These are phyloP conservation scores for Salicornia ramosissima DNA, from an alignment of 148 eudicot species.

Conservation along the genomic window DNA sequence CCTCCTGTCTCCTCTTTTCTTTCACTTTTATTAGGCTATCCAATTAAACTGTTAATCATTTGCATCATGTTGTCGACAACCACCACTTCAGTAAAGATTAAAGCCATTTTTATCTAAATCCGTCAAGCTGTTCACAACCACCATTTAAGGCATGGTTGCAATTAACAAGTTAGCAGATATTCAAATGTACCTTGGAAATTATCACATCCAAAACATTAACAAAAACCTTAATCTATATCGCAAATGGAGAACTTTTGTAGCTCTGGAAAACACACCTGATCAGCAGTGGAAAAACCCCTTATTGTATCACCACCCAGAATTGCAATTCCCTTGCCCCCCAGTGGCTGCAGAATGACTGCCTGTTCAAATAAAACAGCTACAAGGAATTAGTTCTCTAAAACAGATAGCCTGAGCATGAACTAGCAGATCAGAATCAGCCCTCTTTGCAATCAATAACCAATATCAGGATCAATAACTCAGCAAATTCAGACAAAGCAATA, in stretches of 20 bases:
- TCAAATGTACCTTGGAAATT: neutral
- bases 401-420: neutral
- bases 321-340: conserved; percentile 76
- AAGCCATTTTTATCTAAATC: too few relatives aligned
- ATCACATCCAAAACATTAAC: neutral
- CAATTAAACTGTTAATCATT: too few relatives aligned
- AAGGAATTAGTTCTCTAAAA: conserved; percentile 6
- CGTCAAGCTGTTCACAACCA: neutral
- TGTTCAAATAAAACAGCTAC: conserved; percentile 24
- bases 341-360: conserved; percentile 94
- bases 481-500: neutral
- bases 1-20: too few relatives aligned
- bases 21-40: too few relatives aligned
- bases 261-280: conserved; percentile 51
- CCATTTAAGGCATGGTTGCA: neutral
- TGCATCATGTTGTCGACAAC: neutral
- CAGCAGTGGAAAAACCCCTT: conserved; percentile 81
- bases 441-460: neutral
- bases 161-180: neutral
- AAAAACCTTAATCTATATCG: neutral
- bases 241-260: neutral
- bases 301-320: conserved; percentile 85
- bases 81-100: neutral
- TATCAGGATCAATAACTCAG: neutral
- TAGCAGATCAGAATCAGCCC: neutral